Evolutionary conservation across 2,329 filamentous ascomycete species (phyloP).

Genomic region (Ophidiomyces ophidiicola): DNA sequence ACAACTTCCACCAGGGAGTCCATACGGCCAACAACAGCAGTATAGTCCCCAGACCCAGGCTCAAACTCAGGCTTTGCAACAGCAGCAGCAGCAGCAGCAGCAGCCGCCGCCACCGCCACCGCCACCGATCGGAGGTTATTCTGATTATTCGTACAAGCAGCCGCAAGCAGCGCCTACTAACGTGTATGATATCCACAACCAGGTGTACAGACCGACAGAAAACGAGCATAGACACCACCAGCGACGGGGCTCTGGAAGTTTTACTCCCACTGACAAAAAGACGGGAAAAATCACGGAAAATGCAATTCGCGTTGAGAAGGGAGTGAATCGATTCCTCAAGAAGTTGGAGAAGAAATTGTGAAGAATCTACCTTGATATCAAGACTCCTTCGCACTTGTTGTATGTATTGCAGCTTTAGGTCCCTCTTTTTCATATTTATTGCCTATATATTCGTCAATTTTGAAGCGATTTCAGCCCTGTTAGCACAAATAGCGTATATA

Average conservation of each 20-base stretch:
- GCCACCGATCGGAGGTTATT: constrained; percentile 29
- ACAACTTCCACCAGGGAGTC: constrained; percentile 24
- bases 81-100: constrained; percentile 1
- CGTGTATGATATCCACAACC: constrained; percentile 35
- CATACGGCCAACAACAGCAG: constrained; percentile 28
- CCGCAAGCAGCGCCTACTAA: constrained; percentile 18
- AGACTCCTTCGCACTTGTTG: too few species aligned
- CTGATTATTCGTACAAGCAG: constrained; percentile 33
- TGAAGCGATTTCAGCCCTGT: too few species aligned
- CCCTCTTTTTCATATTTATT: too few species aligned
- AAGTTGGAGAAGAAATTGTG: constrained; percentile 25
- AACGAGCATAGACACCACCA: constrained; percentile 30
- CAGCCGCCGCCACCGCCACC: too few species aligned
- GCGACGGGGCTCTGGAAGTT: constrained; percentile 21
- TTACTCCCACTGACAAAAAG: constrained; percentile 13
- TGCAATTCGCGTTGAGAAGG: constrained; percentile 24
- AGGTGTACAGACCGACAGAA: constrained; percentile 37
- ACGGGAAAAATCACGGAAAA: constrained; percentile 18
- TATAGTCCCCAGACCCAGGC: too few species aligned
- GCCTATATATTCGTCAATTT: too few species aligned
- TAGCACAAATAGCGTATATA: too few species aligned
- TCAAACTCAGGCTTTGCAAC: too few species aligned
- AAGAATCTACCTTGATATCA: too few species aligned
- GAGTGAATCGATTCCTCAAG: constrained; percentile 27
- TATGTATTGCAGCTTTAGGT: too few species aligned